Evolutionary conservation across 2,329 filamentous ascomycete species (phyloP), one percentile per base, ranked within the genome.

Genomic region (Fusarium sp.): DNA sequence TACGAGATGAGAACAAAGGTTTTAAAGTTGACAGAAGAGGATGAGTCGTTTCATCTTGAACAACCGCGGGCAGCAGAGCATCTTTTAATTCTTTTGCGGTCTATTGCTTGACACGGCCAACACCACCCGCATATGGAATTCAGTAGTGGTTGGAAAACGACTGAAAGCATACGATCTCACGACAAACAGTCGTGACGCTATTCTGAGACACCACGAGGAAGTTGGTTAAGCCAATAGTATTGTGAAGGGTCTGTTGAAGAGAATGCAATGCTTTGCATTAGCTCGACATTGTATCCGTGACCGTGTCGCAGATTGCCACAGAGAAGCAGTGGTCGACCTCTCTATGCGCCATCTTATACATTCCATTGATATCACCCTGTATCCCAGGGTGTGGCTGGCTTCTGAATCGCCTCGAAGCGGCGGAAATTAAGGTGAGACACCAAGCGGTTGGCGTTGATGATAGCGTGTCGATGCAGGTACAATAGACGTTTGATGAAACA

Each of bases 141-240:
- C 54, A 12, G 58, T 59, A 53, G 62, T 69, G 66, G 63, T 63
- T 69, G 68, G 58, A 32, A 59, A 59, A 40, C 43, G 34, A 56
- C 54, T 66, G 57, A 47, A 59, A 65, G 63, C 73, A 74, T 75
- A 64, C 68, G 62, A 63, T 49, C 45, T n/a, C 34, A 48, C 66
- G 57, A 63, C 61, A 70, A 61, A 67, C 57, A 37, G 28, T 50
- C 51, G 53, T 53, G 53, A 41, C 58, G 42, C 55, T 46, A 55
- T 37, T 51, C 58, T 59, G 53, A 74, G 67, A 75, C 71, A 72
- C 72, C 73, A 75, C 63, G 68, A 54, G 60, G 58, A 34, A 43
- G 32, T 56, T 13, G 21, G 18, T 34, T 50, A 58, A 72, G 53
- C 55, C 63, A 64, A 51, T 63, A 59, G 42, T 23, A 48, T 40